phyloP scores from a whole-genome alignment of 305 asterid genomes.

The Solanum hybrid region DNA sequence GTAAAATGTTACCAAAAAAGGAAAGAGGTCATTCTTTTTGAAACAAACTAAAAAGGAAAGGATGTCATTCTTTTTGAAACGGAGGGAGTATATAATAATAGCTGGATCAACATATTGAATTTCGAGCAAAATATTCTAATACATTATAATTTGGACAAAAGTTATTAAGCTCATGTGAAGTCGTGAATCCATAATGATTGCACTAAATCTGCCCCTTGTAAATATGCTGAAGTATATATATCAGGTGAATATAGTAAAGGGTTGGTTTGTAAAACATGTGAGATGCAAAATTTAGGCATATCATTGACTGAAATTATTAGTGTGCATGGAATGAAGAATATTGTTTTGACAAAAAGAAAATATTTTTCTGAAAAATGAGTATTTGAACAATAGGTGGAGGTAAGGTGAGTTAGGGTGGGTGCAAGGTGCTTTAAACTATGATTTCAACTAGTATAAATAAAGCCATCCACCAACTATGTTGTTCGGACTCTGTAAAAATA shows the following conservation, averaged over 20 bases:
- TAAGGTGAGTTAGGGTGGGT: not conserved
- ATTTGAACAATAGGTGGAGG: not conserved
- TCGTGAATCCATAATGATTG: not conserved
- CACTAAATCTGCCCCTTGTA: not conserved
- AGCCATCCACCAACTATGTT: not conserved
- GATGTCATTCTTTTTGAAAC: no score
- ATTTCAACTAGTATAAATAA: not conserved
- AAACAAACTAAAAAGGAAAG: no score
- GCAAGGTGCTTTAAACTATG: not conserved
- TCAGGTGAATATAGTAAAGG: not conserved
- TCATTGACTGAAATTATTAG: not conserved
- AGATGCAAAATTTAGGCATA: not conserved
- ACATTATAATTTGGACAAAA: no score
- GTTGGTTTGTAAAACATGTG: not conserved
- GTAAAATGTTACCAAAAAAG: no score
- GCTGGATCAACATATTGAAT: no score
- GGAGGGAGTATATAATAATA: no score
- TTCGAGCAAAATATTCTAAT: no score
- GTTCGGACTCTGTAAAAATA: not conserved
- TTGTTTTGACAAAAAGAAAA: not conserved
- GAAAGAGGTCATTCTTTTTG: no score
- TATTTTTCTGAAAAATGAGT: not conserved
- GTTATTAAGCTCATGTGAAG: not conserved
- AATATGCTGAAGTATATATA: not conserved
- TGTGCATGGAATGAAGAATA: not conserved